Evolutionary conservation across 495 filamentous ascomycete species (phyloP), one percentile per base, ranked within the genome.

Genomic region (Jackrogersella minutella): DNA sequence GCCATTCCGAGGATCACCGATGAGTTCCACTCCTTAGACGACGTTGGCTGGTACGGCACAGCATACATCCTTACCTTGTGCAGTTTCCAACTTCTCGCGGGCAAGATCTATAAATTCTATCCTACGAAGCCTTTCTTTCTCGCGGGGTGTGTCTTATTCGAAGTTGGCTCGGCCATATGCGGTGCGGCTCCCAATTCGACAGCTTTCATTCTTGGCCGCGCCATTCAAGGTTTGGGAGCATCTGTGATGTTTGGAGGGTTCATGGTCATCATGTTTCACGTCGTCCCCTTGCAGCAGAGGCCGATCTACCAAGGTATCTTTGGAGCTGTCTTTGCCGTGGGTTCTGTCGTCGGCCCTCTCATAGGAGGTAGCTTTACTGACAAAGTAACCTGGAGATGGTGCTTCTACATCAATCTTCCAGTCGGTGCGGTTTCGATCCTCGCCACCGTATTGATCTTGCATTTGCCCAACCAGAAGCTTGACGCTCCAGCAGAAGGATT

Each of bases 391-490:
- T 85, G 83, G 83, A 69, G 83, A 34, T 85, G 81, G 82, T 84
- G 82, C 64, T 85, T 85, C 58, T 85, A 82, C 55, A 75, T 84
- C 72, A 84, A 84, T 55, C 71, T 85, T 1, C 83, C 81, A 1
- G 47, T 84, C 10, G 80, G 79, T 19, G 81, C 40, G 3, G 62
- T 74, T 2, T 76, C 78, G 0, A 67, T 73, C 2, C 37, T 73
- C 3, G 58, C 49, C 14, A 65, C 62, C 6, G 10, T 13, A 10
- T 13, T 65, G 21, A 46, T 86, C 70, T 86, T 89, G 73, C 89
- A 89, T 46, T 62, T 88, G n/a, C 86, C 87, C 0, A 76, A 90
- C 47, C 88, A 89, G 28, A 87, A 78, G 8, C 74, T 88, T 11
- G 87, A 87, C 2, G 78, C 83, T 3, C 22, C 81, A 0, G 82